A percentile compares a stretch with the other conserved stretches of the same genome.
Evolutionary conservation across 257 asterid genomes (phyloP).

Genomic region (Osmanthus fragrans): DNA sequence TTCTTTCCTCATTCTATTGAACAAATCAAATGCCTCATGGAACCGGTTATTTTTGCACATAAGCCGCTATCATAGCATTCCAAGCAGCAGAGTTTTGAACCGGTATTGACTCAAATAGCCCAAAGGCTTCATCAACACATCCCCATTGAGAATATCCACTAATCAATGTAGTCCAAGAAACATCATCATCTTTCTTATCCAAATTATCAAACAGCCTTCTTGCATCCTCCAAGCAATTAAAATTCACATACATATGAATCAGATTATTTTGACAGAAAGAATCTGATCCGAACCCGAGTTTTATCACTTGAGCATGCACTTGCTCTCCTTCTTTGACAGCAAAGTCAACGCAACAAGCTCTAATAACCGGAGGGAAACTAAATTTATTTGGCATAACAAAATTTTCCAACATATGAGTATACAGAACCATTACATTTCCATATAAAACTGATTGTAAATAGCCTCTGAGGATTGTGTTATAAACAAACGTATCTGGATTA

Average conservation of each 20-base stretch:
- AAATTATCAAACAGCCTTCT: slow-evolving; percentile 55
- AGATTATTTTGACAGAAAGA: slow-evolving; percentile 71
- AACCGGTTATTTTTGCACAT: slow-evolving; percentile 59
- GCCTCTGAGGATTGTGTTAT: slow-evolving; percentile 65
- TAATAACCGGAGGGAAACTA: slow-evolving; percentile 62
- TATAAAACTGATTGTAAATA: slow-evolving; percentile 33
- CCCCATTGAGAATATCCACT: slow-evolving; percentile 67
- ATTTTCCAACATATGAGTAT: slow-evolving; percentile 46
- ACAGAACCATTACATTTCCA: slow-evolving; percentile 40
- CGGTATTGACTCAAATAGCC: slow-evolving; percentile 55
- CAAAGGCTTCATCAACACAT: slow-evolving; percentile 49
- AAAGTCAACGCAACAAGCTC: slow-evolving; percentile 55
- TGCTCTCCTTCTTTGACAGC: slow-evolving; percentile 54
- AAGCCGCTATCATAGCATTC: slow-evolving; percentile 81
- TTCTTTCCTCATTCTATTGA: slow-evolving; percentile 53
- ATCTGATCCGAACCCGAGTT: slow-evolving; percentile 58
- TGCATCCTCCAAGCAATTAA: slow-evolving; percentile 57
- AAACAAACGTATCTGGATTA: slow-evolving; percentile 62
- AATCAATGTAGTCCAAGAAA: slow-evolving; percentile 89
- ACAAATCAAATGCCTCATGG: slow-evolving; percentile 57
- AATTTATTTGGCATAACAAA: slow-evolving; percentile 56
- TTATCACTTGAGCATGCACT: slow-evolving; percentile 67
- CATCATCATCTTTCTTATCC: slow-evolving; percentile 54
- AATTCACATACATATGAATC: slow-evolving; percentile 73
- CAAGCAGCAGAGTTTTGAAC: slow-evolving; percentile 55